Base-by-base conservation (phyloP, 306 rosid genomes). In the Cicer pinnatifidum region DNA sequence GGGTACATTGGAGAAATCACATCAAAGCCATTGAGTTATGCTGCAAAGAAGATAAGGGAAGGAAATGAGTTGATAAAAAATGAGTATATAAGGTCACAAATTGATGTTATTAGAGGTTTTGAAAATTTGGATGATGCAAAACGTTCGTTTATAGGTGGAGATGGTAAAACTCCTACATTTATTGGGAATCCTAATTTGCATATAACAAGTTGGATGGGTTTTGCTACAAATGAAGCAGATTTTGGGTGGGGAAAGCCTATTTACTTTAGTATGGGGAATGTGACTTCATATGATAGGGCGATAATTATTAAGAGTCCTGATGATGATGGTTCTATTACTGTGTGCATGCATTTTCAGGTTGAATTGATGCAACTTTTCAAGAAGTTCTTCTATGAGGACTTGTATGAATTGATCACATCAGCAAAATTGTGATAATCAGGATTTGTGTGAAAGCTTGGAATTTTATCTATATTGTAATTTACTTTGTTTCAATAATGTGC, bases 161-260 rank as follows among this genome's bases (percentile, higher is more conserved):
- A 59, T 16, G 28, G 10, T n/a, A 7, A 5, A 3, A 6, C 3
- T 35, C 6, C 10, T 5, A 4, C 12, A 10, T 78, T n/a, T 52
- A 8, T 0, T 37, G 77, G 77, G 23, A 70, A 61, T 28, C 77
- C 76, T 9, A 78, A 78, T 5, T 9, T 78, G 48, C 43, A 9
- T 0, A 6, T 60, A 3, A 8, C n/a, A 9, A 78, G 81, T n/a
- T 69, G 71, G 82, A 39, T 78, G 7, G 41, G 19, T 1, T 11
- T 78, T 16, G 13, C 39, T 0, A 0, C 43, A 1, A 47, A 60
- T 20, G 53, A 38, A 50, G 47, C 15, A 12, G 61, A 69, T 69
- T 69, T 69, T 69, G 75, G 75, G 16, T 35, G 50, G 75, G 77
- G 72, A 39, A 78, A 50, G 16, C 82, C 82, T 17, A 0, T 70